A percentile compares a stretch with the other conserved stretches of the same genome.
These are phyloP conservation scores for Teunomyces cretensis DNA, from an alignment of 805 yeast genomes.

Conservation along the genomic window DNA sequence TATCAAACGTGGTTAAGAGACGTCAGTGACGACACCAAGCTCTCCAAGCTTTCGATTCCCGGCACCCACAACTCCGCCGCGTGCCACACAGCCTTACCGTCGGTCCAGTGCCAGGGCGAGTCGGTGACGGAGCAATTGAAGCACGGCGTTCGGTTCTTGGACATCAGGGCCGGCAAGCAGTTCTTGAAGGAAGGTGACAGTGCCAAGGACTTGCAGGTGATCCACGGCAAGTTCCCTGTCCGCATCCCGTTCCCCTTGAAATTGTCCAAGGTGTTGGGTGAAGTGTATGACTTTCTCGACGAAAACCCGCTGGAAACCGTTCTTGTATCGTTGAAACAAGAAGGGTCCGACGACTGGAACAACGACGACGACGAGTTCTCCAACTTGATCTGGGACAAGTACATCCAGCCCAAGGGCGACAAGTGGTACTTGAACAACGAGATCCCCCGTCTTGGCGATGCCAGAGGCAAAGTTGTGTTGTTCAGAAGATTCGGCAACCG, in stretches of 20 bases:
- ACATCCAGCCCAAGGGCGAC: constrained; percentile 47
- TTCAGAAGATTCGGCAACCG: constrained; percentile 72
- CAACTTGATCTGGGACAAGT: constrained; percentile 57
- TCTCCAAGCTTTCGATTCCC: constrained; percentile 63
- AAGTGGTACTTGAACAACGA: constrained; percentile 59
- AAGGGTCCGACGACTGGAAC: constrained; percentile 68
- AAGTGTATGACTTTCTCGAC: constrained; percentile 57
- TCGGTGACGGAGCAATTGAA: constrained; percentile 60
- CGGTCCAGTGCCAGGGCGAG: constrained; percentile 74
- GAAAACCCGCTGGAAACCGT: constrained; percentile 58
- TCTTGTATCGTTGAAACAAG: constrained; percentile 69
- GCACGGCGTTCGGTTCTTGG: constrained; percentile 75
- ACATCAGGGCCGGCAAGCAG: constrained; percentile 61
- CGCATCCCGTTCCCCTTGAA: constrained; percentile 55
- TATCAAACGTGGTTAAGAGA: constrained; percentile 54
- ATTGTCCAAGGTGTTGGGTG: constrained; percentile 52
- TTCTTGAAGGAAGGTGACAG: constrained; percentile 51
- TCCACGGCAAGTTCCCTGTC: constrained; percentile 78
- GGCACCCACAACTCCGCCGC: constrained; percentile 90
- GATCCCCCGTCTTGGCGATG: constrained; percentile 60
- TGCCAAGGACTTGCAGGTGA: constrained; percentile 58
- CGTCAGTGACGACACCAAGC: constrained; percentile 48
- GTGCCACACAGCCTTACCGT: constrained; percentile 65
- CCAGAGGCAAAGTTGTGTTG: constrained; percentile 64
- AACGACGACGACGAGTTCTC: constrained; percentile 64